Base-by-base conservation (phyloP, 2,329 filamentous ascomycete genomes). In the Cercospora nicotianae region DNA sequence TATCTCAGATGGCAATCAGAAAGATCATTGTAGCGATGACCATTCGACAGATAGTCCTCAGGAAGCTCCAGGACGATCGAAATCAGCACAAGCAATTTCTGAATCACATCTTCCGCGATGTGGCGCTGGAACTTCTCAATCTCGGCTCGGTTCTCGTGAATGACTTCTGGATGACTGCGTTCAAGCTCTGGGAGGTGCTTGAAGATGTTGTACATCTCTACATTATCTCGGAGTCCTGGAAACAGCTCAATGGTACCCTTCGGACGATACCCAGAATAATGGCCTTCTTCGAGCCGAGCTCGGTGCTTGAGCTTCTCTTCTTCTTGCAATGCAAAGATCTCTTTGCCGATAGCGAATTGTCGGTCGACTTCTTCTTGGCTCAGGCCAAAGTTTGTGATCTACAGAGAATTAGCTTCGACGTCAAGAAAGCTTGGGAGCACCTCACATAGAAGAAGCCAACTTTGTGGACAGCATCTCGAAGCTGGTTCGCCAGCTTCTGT, bases 401-500 rank as follows among this genome's bases (percentile, higher is more conserved):
- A 53, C 18, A 42, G 10, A 39, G 6, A n/a, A 65, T 64, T 60
- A 64, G 61, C 67, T 28, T 13, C 8, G 13, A 28, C 13, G 13
- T 3, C 3, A 1, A 3, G 18, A 6, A 3, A 12, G 23, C n/a
- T 10, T 18, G 3, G 5, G 5, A 16, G 26, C 13, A 58, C n/a
- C 64, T n/a, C 42, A 89, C 84, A 69, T 89, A 89, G 78, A 89
- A 90, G 79, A 89, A 87, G 0, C 87, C 85, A 70, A 81, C 77
- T 72, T 81, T 76, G 64, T 81, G 75, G 70, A 75, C 74, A 26
- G 86, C 86, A 63, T 87, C 83, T 20, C 84, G 81, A 1, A 89
- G 80, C 69, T 87, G 84, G 58, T 83, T 80, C 1, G 85, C 84
- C 0, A 89, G 77, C 45, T 79, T 78, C 69, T 86, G 79, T 72